Conservation (phyloP, 108 stramenopile genomes). For the Mediolabrus comicus region DNA sequence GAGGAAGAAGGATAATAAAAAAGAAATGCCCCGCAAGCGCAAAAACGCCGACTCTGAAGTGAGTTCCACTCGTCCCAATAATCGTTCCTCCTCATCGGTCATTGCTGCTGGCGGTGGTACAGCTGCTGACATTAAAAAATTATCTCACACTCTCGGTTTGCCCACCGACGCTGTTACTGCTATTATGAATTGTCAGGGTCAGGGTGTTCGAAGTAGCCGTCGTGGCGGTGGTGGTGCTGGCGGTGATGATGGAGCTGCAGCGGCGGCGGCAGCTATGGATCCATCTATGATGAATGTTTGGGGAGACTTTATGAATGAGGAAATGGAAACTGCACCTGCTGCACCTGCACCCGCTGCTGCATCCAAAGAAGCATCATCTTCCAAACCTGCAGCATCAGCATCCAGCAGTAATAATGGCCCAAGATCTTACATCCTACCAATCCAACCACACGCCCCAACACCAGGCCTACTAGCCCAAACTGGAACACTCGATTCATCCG, state of each 20-base stretch:
- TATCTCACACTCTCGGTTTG: conserved; percentile 24
- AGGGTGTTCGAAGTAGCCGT: conserved; percentile 48
- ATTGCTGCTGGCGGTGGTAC: conserved; percentile 13
- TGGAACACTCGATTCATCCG: conserved; percentile 77
- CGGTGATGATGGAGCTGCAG: conserved; percentile 11
- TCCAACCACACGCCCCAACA: conserved; percentile 5
- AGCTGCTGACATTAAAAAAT: neutral
- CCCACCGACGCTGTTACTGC: conserved; percentile 58
- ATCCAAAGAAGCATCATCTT: neutral
- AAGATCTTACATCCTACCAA: conserved; percentile 36
- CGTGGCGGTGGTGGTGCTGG: conserved; percentile 1
- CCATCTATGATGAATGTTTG: conserved; percentile 68
- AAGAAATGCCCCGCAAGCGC: neutral
- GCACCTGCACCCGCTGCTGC: conserved; percentile 4
- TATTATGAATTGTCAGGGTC: conserved; percentile 75
- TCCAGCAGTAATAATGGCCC: neutral
- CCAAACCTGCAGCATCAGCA: neutral
- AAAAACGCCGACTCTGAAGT: neutral
- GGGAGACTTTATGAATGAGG: conserved; percentile 85
- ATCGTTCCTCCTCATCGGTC: neutral
- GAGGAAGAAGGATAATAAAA: neutral
- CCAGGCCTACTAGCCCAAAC: conserved; percentile 73
- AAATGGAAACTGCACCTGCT: conserved; percentile 35
- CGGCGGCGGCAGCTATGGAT: conserved; percentile 20
- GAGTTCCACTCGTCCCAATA: neutral